Evolutionary conservation across 768 basidiomycete species (phyloP).

Genomic region (Boletus insuetus): DNA sequence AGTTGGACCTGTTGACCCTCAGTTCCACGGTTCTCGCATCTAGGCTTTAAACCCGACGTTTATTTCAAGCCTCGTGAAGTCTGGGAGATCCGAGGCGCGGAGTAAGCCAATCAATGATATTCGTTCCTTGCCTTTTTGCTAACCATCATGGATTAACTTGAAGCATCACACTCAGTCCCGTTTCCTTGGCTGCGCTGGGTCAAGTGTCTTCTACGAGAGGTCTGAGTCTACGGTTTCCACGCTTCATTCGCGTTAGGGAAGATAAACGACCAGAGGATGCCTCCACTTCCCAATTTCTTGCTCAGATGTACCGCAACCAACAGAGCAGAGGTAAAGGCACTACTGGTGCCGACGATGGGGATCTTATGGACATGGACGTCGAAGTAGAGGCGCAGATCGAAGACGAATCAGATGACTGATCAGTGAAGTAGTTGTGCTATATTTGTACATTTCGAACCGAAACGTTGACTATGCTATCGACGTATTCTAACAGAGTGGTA

Average conservation of each 20-base stretch:
- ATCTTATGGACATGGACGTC: conserved; percentile 54
- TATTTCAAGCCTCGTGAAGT: conserved; percentile 74
- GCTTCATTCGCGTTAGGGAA: conserved; percentile 70
- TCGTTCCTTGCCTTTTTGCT: conserved; percentile 5
- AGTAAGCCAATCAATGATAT: conserved; percentile 39
- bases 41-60: conserved; percentile 62
- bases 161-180: conserved; percentile 83
- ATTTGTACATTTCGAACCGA: neutral
- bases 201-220: conserved; percentile 58
- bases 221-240: conserved; percentile 82
- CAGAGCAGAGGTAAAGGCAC: conserved; percentile 36
- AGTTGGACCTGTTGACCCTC: neutral
- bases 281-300: conserved; percentile 68
- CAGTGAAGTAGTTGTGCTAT: neutral
- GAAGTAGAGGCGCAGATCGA: conserved; percentile 28
- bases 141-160: conserved; percentile 2
- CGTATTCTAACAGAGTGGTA: neutral
- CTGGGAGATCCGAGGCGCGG: conserved; percentile 86
- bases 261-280: conserved; percentile 76
- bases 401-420: conserved; percentile 28
- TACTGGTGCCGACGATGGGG: conserved; percentile 53
- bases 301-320: conserved; percentile 65
- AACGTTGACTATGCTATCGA: neutral
- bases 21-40: neutral
- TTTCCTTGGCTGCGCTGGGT: conserved; percentile 75